Percentiles rank a stretch among this genome's conserved stretches.
Evolutionary conservation across 345 rosid species (phyloP).

Genomic region (Trapa bicornis): DNA sequence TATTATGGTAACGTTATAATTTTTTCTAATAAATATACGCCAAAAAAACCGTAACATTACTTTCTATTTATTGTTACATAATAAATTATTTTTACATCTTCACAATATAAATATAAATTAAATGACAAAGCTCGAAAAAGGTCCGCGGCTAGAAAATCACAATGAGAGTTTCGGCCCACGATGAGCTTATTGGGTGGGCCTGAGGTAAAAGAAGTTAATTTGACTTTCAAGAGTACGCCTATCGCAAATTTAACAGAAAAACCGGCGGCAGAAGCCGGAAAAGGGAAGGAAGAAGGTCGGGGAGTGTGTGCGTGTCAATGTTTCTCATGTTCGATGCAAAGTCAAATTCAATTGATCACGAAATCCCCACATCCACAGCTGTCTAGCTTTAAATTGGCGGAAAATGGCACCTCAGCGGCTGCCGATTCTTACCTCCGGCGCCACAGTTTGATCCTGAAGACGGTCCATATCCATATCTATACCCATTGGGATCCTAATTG

Average conservation of each 20-base stretch:
- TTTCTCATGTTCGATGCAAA: neutral
- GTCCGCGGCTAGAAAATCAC: too few relatives aligned
- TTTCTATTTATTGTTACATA: too few relatives aligned
- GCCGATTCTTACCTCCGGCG: neutral
- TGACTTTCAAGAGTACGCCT: neutral
- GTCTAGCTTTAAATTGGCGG: neutral
- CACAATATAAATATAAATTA: neutral
- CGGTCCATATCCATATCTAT: neutral
- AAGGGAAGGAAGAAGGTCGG: neutral
- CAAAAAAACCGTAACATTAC: too few relatives aligned
- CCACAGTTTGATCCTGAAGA: neutral
- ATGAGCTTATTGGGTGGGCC: too few relatives aligned
- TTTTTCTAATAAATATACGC: too few relatives aligned
- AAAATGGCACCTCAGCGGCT: neutral
- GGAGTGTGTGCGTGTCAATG: neutral
- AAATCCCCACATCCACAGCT: neutral
- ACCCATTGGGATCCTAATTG: neutral
- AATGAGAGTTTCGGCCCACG: neutral
- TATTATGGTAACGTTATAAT: too few relatives aligned
- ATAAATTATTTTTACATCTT: neutral
- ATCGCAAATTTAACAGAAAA: neutral
- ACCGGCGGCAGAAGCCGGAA: neutral
- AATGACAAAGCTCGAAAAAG: too few relatives aligned
- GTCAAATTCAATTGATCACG: slow-evolving; percentile 2
- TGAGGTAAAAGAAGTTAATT: neutral